phyloP scores from a whole-genome alignment of 129 eudicot species.

The Sambucus nigra region DNA sequence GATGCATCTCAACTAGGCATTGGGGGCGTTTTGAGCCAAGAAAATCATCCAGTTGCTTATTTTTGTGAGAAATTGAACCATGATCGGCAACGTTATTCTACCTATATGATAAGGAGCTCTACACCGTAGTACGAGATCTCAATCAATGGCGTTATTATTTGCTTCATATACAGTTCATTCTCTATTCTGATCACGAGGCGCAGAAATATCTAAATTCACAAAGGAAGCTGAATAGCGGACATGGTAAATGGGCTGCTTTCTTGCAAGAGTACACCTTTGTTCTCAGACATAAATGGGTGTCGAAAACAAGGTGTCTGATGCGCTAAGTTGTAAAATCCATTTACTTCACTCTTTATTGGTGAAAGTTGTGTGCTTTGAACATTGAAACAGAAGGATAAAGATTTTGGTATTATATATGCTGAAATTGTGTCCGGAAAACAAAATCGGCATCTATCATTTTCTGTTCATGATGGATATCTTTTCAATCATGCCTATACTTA shows the following conservation, averaged over 20 bases:
- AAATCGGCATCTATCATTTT: not conserved
- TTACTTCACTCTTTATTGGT: not conserved
- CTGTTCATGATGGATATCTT: not conserved
- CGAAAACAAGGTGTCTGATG: not conserved
- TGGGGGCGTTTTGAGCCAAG: too few relatives aligned
- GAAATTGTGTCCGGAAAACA: too few relatives aligned
- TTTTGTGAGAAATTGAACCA: too few relatives aligned
- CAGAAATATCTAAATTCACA: too few relatives aligned
- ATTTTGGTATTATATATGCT: not conserved
- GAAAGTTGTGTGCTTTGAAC: not conserved
- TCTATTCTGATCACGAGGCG: conserved; percentile 2
- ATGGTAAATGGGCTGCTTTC: not conserved
- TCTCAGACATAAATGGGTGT: not conserved
- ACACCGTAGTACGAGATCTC: too few relatives aligned
- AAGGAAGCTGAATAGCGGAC: not conserved
- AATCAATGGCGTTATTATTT: too few relatives aligned
- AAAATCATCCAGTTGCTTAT: too few relatives aligned
- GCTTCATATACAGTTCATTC: not conserved
- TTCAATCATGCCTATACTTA: not conserved
- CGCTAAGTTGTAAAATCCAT: not conserved
- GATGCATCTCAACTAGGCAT: too few relatives aligned
- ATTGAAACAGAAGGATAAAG: not conserved
- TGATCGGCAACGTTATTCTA: too few relatives aligned
- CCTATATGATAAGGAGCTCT: too few relatives aligned
- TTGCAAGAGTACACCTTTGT: too few relatives aligned